Evolutionary conservation across 1,284 basidiomycete species (phyloP).

Genomic region (Heterobasidion annosum): DNA sequence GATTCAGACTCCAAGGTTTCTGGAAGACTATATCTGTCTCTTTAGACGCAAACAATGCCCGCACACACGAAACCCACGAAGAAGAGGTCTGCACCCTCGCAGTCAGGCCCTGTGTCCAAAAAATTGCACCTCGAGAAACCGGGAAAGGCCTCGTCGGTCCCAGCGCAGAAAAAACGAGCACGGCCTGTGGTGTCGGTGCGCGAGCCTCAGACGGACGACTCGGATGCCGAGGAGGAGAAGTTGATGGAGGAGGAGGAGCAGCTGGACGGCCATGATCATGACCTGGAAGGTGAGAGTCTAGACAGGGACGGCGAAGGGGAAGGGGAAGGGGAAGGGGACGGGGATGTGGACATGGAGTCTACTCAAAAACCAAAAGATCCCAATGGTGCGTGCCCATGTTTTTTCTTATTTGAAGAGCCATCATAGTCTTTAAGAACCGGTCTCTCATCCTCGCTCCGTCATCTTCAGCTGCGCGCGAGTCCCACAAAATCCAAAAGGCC

Average conservation of each 20-base stretch:
- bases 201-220: not conserved
- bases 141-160: not conserved
- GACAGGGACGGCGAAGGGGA: not conserved
- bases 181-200: not conserved
- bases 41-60: not conserved
- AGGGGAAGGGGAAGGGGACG: not conserved
- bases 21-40: no score
- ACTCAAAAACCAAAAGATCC: not conserved
- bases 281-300: not conserved
- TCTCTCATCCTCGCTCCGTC: not conserved
- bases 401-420: not conserved
- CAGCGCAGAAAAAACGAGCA: not conserved
- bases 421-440: not conserved
- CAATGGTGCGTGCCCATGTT: not conserved
- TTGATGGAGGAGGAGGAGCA: not conserved
- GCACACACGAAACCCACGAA: not conserved
- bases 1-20: no score
- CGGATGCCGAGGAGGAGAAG: not conserved
- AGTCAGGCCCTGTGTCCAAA: not conserved
- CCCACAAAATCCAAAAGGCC: slow-evolving; percentile 58
- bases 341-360: not conserved
- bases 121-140: not conserved
- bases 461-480: slow-evolving; percentile 44
- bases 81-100: not conserved
- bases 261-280: not conserved